Evolutionary conservation across 2,329 filamentous ascomycete species (phyloP), one percentile per base, ranked within the genome.

Genomic region (Metarhizium guizhouense): DNA sequence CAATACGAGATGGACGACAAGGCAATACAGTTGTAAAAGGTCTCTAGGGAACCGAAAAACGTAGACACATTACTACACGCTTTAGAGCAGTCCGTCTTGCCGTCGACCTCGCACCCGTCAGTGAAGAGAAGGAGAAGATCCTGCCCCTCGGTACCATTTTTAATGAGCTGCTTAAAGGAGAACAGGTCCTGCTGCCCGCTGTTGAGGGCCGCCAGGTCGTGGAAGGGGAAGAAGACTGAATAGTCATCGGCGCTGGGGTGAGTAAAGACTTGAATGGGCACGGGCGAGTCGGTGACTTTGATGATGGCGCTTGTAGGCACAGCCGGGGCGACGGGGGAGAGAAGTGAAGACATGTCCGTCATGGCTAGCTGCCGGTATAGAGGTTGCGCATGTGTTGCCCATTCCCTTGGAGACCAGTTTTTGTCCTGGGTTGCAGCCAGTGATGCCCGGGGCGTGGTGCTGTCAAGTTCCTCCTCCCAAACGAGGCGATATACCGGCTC

Each of bases 21-120:
- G 3, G 70, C 68, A 25, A 68, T 68, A 49, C 70, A 72, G 59
- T 72, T 72, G 62, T 72, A 72, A 50, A 72, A 72, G 1, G 68
- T 70, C 57, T 72, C 70, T 6, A 71, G 57, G 1, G 68, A 70
- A 53, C 63, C 64, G 54, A 72, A 72, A 57, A 71, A 64, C 42
- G 61, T 57, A 14, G 59, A 47, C 0, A 65, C 60, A 48, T 63
- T 60, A 51, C 65, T 63, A 62, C 70, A 72, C 29, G 69, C 70
- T 16, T 57, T 57, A 1, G 67, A 63, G 51, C 70, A 72, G 54
- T 72, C 68, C 3, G 60, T 51, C 29, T 55, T 57, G 29, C 62
- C 66, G 40, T 65, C 61, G 6, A 70, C 56, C 1, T 54, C 56
- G 61, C 70, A 72, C 6, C 70, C 70, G 0, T 66, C 64, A 30